Conservation (phyloP, 2,329 filamentous ascomycete species). For the Exophiala sp. region DNA sequence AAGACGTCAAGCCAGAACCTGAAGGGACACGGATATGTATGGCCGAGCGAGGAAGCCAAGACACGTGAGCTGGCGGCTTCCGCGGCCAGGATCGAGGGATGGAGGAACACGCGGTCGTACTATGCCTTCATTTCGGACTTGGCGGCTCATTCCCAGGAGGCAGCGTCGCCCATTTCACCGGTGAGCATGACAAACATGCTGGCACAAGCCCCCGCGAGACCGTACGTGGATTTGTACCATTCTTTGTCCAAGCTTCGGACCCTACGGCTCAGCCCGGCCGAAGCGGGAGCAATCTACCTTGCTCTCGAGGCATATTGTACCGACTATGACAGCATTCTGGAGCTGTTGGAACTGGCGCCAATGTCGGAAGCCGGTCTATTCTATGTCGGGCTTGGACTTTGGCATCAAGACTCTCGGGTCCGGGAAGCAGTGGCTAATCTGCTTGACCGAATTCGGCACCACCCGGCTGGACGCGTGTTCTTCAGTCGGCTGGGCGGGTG, state of each 20-base stretch:
- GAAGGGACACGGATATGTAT: conserved; percentile 88
- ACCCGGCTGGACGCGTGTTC: conserved; percentile 89
- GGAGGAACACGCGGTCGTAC: conserved; percentile 91
- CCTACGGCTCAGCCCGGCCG: conserved; percentile 67
- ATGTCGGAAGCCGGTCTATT: conserved; percentile 85
- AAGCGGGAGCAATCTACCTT: conserved; percentile 78
- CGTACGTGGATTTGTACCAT: conserved; percentile 76
- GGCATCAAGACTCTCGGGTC: conserved; percentile 80
- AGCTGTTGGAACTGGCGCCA: conserved; percentile 73
- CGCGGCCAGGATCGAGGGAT: conserved; percentile 88
- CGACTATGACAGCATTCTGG: conserved; percentile 77
- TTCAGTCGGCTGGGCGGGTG: conserved; percentile 83
- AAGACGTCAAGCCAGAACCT: conserved; percentile 35
- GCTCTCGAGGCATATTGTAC: conserved; percentile 69
- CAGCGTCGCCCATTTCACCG: conserved; percentile 36
- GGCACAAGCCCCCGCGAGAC: conserved; percentile 49
- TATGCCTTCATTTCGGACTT: conserved; percentile 82
- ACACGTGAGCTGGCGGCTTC: conserved; percentile 84
- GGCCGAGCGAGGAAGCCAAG: conserved; percentile 75
- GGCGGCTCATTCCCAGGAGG: conserved; percentile 34
- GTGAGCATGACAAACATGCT: conserved; percentile 53
- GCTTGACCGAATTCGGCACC: conserved; percentile 72
- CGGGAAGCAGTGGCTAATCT: conserved; percentile 70
- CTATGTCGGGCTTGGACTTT: conserved; percentile 82
- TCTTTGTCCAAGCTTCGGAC: conserved; percentile 85